Percentiles rank a stretch among this genome's conserved stretches.
Evolutionary conservation across 1,139 yeast species (phyloP).

Genomic region (Taphrina pruni): DNA sequence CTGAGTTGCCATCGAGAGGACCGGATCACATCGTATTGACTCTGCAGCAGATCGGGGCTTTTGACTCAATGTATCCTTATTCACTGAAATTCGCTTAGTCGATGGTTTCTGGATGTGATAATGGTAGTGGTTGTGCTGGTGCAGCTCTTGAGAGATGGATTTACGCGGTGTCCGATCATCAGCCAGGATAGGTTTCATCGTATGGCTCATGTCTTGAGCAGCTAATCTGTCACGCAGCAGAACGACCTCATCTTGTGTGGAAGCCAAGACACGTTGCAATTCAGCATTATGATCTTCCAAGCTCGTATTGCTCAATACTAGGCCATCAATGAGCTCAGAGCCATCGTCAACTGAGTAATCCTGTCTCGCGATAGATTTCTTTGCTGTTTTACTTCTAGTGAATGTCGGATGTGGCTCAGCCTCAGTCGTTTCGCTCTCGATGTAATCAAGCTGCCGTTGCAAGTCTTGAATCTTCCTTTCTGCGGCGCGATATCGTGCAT

Average conservation of each 20-base stretch:
- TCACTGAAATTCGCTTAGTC: not conserved
- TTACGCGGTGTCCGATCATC: slow-evolving; percentile 20
- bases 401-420: too few species aligned
- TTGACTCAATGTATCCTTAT: not conserved
- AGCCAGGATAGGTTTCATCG: not conserved
- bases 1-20: not conserved
- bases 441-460: not conserved
- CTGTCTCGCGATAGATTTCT: too few species aligned
- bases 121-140: slow-evolving; percentile 36
- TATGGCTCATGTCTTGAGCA: not conserved
- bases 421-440: not conserved
- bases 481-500: slow-evolving; percentile 16
- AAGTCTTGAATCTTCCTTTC: slow-evolving; percentile 21
- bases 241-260: slow-evolving; percentile 24
- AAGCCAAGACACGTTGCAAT: slow-evolving; percentile 21
- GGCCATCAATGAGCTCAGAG: not conserved
- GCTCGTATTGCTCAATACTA: slow-evolving; percentile 9
- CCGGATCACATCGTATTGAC: not conserved
- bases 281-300: slow-evolving; percentile 18
- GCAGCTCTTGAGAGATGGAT: slow-evolving; percentile 34
- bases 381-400: too few species aligned
- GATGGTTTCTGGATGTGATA: slow-evolving; percentile 22
- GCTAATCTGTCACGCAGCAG: not conserved
- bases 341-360: too few species aligned
- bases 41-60: not conserved